Conservation (phyloP, 768 basidiomycete species). For the Saitozyma podzolica region DNA sequence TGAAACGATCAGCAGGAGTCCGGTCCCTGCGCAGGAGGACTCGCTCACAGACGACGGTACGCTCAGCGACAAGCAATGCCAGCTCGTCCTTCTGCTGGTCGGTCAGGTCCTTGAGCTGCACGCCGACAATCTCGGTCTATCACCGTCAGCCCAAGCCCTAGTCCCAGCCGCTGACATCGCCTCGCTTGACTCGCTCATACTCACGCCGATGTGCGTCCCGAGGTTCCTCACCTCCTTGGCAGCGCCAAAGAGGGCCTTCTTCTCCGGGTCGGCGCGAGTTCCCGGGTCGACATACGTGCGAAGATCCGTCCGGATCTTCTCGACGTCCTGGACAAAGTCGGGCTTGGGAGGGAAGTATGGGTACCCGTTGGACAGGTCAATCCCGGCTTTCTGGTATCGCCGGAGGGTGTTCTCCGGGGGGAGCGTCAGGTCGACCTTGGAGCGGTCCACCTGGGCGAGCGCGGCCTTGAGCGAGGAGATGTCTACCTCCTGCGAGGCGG, state of each 20-base stretch:
- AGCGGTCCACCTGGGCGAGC: background rate
- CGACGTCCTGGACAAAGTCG: conserved; percentile 41
- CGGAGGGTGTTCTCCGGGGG: conserved; percentile 35
- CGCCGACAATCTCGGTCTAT: too few species aligned
- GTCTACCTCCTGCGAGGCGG: conserved; percentile 11
- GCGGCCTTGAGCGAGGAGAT: conserved; percentile 16
- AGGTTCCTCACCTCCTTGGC: conserved; percentile 69
- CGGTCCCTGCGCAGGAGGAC: too few species aligned
- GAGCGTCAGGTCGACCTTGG: conserved; percentile 12
- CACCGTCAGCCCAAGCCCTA: too few species aligned
- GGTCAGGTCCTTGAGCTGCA: too few species aligned
- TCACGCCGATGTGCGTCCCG: conserved; percentile 64
- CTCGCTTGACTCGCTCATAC: too few species aligned
- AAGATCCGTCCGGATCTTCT: conserved; percentile 29
- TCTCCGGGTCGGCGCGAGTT: conserved; percentile 67
- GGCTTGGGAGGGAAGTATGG: conserved; percentile 42
- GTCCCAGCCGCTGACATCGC: too few species aligned
- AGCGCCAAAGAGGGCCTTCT: conserved; percentile 65
- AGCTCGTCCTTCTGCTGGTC: too few species aligned
- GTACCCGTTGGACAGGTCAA: conserved; percentile 39
- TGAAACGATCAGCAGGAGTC: background rate
- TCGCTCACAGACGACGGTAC: conserved; percentile 40
- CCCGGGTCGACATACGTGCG: conserved; percentile 61
- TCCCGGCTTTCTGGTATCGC: conserved; percentile 41
- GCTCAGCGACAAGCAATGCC: conserved; percentile 29